Evolutionary conservation across 129 eudicot genomes (phyloP).

Genomic region (Saussurea involucrata): DNA sequence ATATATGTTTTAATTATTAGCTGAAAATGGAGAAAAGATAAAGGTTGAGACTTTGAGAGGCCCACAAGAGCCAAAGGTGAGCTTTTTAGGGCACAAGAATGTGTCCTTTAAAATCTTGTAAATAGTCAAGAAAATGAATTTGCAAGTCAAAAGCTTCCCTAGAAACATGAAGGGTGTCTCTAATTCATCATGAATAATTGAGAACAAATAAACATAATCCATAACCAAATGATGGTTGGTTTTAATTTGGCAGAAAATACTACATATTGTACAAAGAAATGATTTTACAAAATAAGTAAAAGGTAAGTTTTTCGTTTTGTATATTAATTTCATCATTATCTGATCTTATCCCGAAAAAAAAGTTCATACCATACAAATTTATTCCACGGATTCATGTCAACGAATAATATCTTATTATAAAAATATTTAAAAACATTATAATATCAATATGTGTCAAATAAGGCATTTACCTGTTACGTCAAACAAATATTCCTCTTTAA

Average conservation of each 20-base stretch:
- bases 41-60: constrained; percentile 15
- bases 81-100: constrained; percentile 42
- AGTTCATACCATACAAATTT: background rate
- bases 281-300: background rate
- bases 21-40: constrained; percentile 6
- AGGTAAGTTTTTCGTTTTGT: too few species aligned
- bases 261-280: background rate
- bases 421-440: background rate
- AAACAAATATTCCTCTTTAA: constrained; percentile 24
- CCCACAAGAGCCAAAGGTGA: constrained; percentile 43
- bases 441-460: background rate
- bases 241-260: background rate
- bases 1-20: constrained; percentile 15
- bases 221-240: background rate
- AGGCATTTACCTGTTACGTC: constrained; percentile 6
- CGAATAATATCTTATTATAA: background rate
- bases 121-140: constrained; percentile 22
- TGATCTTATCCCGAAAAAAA: background rate
- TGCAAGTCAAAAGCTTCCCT: constrained; percentile 39
- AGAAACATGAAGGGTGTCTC: constrained; percentile 34
- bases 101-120: constrained; percentile 17
- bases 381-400: background rate
- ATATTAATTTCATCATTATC: background rate
- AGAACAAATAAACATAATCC: background rate
- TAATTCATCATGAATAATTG: constrained; percentile 27